Base-by-base conservation (phyloP, 768 basidiomycete genomes). In the Austroboletus festivus region DNA sequence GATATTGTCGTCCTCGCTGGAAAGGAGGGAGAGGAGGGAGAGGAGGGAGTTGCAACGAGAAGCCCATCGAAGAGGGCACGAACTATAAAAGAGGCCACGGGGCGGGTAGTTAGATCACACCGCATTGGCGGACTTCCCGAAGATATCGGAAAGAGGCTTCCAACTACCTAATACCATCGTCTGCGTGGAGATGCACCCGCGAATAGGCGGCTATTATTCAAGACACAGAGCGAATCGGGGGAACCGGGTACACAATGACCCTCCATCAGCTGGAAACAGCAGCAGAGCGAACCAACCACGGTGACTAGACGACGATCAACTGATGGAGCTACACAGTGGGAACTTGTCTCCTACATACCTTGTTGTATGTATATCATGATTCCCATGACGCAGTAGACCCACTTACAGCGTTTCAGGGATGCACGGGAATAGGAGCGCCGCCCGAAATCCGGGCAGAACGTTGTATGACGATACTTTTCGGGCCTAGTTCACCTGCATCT, bases 11-110 rank as follows among this genome's bases (percentile, higher is more conserved):
- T 44, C 46, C 50, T 41, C 30, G 42, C 23, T 44, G 24, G 39
- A 33, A 16, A 10, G 46, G 54, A 45, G 10, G 39, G 44, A 42
- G 47, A 30, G 30, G 47, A 55, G 53, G 54, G 56, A 11, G 47
- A 22, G 39, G 48, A 51, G 55, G 52, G 48, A 48, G 48, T 48
- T 42, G 26, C 37, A 38, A 42, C 46, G 38, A 42, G 33, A 51
- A 53, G 31, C 35, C 33, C 21, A 9, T 31, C 26, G 37, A 38
- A 39, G 38, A 22, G 43, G 23, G 31, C 44, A 26, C 21, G 52
- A 61, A 56, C 64, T 63, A 62, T 65, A 62, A 68, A 63, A 41
- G 31, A 47, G 51, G 34, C 42, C 45, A 43, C 48, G 48, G 50
- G 44, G 51, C 34, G 44, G 31, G 45, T 55, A 18, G 44, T 55